A percentile compares a stretch with the other conserved stretches of the same genome.
phyloP scores from a whole-genome alignment of 148 eudicot genomes.

The Rhododendron henanense region DNA sequence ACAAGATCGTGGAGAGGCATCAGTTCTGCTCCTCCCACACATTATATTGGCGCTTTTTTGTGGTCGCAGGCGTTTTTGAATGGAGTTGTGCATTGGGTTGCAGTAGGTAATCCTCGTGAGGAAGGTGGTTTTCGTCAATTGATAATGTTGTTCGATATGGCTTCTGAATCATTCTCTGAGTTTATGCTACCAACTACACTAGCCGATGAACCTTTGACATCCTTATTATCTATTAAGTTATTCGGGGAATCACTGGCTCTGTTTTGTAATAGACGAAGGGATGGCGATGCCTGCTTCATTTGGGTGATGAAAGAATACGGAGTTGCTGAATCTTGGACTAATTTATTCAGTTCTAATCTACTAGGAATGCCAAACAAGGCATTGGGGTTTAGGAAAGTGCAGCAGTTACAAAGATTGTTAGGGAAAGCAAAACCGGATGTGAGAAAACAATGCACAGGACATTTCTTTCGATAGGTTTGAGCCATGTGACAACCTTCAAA shows the following conservation, averaged over 20 bases:
- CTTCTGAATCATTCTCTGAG: conserved; percentile 16
- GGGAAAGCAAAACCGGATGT: not conserved
- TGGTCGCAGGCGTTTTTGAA: conserved; percentile 25
- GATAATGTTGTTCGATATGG: conserved; percentile 19
- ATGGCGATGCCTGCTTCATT: conserved; percentile 10
- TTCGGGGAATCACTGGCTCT: not conserved
- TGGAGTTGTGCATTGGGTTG: conserved; percentile 35
- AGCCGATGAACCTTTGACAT: not conserved
- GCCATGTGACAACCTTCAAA: too few relatives aligned
- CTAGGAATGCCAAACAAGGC: not conserved
- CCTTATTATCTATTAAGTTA: not conserved
- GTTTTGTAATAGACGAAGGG: not conserved
- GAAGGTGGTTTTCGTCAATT: not conserved
- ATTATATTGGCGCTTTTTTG: not conserved
- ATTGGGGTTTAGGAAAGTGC: conserved; percentile 16
- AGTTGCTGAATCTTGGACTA: conserved; percentile 24
- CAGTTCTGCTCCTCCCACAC: not conserved
- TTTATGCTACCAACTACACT: not conserved
- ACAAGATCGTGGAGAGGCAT: conserved; percentile 17
- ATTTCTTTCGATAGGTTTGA: too few relatives aligned
- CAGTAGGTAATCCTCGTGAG: not conserved
- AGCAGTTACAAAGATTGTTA: not conserved
- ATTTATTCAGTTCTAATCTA: not conserved
- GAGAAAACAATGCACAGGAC: not conserved
- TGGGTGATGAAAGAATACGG: conserved; percentile 38